These are phyloP conservation scores for Metschnikowia rubicola DNA, from an alignment of 805 yeast genomes.

Conservation along the genomic window DNA sequence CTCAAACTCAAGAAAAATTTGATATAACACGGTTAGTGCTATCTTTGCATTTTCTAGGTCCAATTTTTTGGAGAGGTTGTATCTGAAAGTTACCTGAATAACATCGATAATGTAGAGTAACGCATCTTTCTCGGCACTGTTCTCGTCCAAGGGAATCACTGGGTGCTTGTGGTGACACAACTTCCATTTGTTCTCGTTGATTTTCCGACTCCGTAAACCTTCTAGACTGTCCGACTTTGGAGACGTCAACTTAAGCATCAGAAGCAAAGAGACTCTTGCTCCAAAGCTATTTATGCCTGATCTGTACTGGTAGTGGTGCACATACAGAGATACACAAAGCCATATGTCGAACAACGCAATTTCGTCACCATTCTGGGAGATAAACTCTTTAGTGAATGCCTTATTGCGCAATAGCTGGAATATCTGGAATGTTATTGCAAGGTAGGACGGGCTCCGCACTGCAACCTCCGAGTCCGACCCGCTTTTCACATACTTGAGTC, in stretches of 20 bases:
- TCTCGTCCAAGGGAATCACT: constrained; percentile 23
- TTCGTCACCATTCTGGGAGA: not conserved
- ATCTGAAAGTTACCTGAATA: constrained; percentile 23
- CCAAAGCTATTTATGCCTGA: constrained; percentile 22
- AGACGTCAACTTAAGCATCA: constrained; percentile 26
- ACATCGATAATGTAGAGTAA: constrained; percentile 23
- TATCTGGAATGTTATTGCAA: constrained; percentile 10
- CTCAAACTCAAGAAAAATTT: constrained; percentile 20
- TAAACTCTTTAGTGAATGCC: constrained; percentile 7
- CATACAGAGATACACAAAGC: constrained; percentile 38
- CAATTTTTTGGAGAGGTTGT: constrained; percentile 36
- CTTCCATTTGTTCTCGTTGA: constrained; percentile 41
- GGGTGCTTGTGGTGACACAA: constrained; percentile 40
- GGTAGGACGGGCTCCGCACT: constrained; percentile 11
- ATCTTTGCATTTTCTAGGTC: constrained; percentile 30
- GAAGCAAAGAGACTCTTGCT: constrained; percentile 26
- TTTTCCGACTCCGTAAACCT: constrained; percentile 7
- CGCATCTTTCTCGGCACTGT: constrained; percentile 21
- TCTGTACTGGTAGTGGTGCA: constrained; percentile 36
- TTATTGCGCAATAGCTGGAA: constrained; percentile 9
- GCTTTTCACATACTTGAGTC: not conserved
- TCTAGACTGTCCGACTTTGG: constrained; percentile 1
- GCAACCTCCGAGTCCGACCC: constrained; percentile 1
- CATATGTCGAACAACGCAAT: constrained; percentile 24
- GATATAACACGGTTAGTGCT: constrained; percentile 25